phyloP scores from a whole-genome alignment of 2,329 filamentous ascomycete genomes.

The Cladosporium sp. region DNA sequence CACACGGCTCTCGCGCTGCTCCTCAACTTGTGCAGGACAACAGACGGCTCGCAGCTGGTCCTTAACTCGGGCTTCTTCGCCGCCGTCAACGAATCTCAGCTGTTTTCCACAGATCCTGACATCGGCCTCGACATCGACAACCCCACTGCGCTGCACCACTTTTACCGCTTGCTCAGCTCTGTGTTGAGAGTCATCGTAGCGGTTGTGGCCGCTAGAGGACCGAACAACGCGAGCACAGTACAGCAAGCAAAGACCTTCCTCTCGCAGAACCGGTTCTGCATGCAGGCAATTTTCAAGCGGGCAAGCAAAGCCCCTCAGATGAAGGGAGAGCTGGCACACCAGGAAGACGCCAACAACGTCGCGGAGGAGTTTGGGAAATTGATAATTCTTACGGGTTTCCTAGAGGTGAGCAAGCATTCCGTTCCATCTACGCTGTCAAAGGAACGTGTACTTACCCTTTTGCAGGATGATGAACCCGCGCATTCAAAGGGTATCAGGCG shows the following conservation, averaged over 20 bases:
- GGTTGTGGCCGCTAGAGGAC: slow-evolving; percentile 71
- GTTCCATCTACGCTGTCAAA: background rate
- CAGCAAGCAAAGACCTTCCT: slow-evolving; percentile 75
- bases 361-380: slow-evolving; percentile 81
- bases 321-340: slow-evolving; percentile 25
- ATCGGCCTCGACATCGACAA: slow-evolving; percentile 73
- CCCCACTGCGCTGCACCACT: slow-evolving; percentile 64
- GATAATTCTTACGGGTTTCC: slow-evolving; percentile 73
- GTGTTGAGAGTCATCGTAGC: slow-evolving; percentile 77
- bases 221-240: slow-evolving; percentile 67
- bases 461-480: slow-evolving; percentile 17
- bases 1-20: slow-evolving; percentile 77
- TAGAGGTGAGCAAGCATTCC: slow-evolving; percentile 62
- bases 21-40: slow-evolving; percentile 70
- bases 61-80: slow-evolving; percentile 84
- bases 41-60: slow-evolving; percentile 77
- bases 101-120: slow-evolving; percentile 88
- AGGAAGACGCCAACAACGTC: slow-evolving; percentile 60
- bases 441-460: background rate
- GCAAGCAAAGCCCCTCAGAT: slow-evolving; percentile 66
- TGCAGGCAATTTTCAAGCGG: slow-evolving; percentile 85
- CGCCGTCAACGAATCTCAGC: slow-evolving; percentile 69
- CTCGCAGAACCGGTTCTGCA: slow-evolving; percentile 71
- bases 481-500: slow-evolving; percentile 9
- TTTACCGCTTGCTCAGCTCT: slow-evolving; percentile 76